Conservation (phyloP, 2,329 filamentous ascomycete species). For the Apiospora saccharicola region DNA sequence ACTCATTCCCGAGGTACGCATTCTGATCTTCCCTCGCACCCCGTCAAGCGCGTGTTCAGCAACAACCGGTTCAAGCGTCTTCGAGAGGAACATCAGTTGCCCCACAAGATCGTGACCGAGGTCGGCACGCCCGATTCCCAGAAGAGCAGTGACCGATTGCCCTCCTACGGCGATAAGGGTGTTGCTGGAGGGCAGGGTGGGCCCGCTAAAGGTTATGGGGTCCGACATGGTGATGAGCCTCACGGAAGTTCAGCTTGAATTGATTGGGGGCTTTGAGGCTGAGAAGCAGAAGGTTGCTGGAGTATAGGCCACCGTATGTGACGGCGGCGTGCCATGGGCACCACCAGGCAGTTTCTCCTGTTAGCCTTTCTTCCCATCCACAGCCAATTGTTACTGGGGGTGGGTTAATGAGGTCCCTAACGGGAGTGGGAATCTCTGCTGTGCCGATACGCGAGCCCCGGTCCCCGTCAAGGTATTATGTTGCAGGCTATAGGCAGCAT, state of each 20-base stretch:
- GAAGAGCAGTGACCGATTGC: constrained; percentile 23
- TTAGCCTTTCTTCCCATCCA: too few species aligned
- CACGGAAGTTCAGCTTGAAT: constrained; percentile 47
- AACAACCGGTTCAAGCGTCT: not conserved
- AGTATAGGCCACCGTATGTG: too few species aligned
- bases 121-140: constrained; percentile 25
- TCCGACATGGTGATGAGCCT: constrained; percentile 52
- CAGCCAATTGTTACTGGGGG: too few species aligned
- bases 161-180: not conserved
- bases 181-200: constrained; percentile 48
- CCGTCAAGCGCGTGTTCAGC: not conserved
- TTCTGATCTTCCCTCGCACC: constrained; percentile 9
- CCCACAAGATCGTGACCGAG: constrained; percentile 18
- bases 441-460: too few species aligned
- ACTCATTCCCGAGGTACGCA: too few species aligned
- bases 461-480: too few species aligned
- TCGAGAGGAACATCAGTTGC: not conserved
- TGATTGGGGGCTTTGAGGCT: constrained; percentile 49
- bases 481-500: too few species aligned
- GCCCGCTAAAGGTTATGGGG: constrained; percentile 54
- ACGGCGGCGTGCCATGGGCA: too few species aligned
- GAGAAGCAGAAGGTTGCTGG: too few species aligned
- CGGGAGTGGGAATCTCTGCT: too few species aligned
- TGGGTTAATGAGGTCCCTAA: too few species aligned
- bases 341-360: too few species aligned